A percentile compares a stretch with the other conserved stretches of the same genome.
phyloP scores from a whole-genome alignment of 164 flowering plant species.

The Warburgia ugandensis region DNA sequence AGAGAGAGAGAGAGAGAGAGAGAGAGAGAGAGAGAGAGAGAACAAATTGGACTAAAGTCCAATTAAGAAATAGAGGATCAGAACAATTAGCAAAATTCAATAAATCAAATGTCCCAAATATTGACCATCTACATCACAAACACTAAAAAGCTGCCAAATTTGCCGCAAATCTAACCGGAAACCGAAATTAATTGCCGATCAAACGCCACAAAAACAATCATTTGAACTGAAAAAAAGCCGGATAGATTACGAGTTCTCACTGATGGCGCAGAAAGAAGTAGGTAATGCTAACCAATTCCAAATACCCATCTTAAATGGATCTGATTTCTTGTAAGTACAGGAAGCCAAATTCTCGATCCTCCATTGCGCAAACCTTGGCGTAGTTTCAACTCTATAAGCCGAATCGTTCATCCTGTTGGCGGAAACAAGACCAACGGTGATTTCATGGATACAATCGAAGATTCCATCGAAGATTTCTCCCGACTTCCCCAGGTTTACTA shows the following conservation, averaged over 20 bases:
- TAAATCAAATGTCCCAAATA: neutral
- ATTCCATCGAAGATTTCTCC: slow-evolving; percentile 63
- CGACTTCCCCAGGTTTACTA: slow-evolving; percentile 76
- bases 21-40: too few species aligned
- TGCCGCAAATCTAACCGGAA: neutral
- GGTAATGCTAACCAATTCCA: slow-evolving; percentile 74
- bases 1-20: too few species aligned
- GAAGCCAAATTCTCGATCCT: slow-evolving; percentile 68
- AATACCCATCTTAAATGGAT: slow-evolving; percentile 85
- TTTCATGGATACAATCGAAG: slow-evolving; percentile 86
- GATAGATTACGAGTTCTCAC: neutral
- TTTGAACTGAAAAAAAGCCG: neutral
- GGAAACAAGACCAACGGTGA: slow-evolving; percentile 58
- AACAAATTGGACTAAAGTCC: too few species aligned
- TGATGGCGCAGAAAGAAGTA: neutral
- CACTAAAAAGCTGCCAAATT: neutral
- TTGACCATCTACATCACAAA: neutral
- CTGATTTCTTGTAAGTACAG: slow-evolving; percentile 84
- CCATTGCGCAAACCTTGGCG: slow-evolving; percentile 96
- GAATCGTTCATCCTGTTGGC: slow-evolving; percentile 75
- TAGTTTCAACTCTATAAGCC: slow-evolving; percentile 75
- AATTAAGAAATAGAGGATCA: too few species aligned
- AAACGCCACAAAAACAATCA: neutral
- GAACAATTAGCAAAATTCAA: too few species aligned
- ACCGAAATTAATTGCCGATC: too few species aligned